Evolutionary conservation across 108 stramenopile species (phyloP).

Genomic region (Craspedostauros australis): DNA sequence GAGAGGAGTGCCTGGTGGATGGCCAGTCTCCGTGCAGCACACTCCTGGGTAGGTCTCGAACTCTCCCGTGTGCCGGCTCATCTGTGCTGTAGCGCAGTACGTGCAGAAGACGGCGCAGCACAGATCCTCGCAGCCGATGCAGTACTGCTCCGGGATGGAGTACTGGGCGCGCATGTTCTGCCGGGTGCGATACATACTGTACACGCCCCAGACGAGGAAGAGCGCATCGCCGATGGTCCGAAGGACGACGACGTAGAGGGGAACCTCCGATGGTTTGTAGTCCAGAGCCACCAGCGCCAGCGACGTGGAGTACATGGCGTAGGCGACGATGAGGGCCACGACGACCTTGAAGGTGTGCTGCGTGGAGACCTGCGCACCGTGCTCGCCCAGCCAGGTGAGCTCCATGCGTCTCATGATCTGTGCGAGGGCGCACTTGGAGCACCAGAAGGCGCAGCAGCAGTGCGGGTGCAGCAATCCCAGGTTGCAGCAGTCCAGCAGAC

Average conservation of each 20-base stretch:
- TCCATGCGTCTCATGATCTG: conserved; percentile 81
- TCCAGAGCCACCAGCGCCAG: conserved; percentile 38
- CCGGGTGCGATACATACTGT: conserved; percentile 63
- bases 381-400: conserved; percentile 73
- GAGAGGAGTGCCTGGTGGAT: conserved; percentile 54
- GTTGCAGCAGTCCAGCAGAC: conserved; percentile 51
- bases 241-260: conserved; percentile 30
- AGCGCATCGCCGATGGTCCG: conserved; percentile 50
- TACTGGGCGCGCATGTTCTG: conserved; percentile 66
- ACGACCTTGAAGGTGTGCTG: conserved; percentile 65
- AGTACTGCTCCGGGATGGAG: conserved; percentile 65
- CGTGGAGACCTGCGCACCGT: conserved; percentile 33
- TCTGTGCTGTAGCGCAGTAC: conserved; percentile 74
- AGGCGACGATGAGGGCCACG: conserved; percentile 37
- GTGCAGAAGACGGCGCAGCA: conserved; percentile 63
- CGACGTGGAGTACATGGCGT: conserved; percentile 46
- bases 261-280: conserved; percentile 18
- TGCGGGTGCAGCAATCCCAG: conserved; percentile 62
- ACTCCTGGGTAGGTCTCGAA: conserved; percentile 73
- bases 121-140: conserved; percentile 65
- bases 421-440: conserved; percentile 62
- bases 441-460: conserved; percentile 63
- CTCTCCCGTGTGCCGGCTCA: conserved; percentile 82
- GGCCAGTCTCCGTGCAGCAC: conserved; percentile 62
- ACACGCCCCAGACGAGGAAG: conserved; percentile 63